Percentiles rank a stretch among this genome's conserved stretches.
phyloP scores from a whole-genome alignment of 805 yeast species.

The Saturnispora besseyi region DNA sequence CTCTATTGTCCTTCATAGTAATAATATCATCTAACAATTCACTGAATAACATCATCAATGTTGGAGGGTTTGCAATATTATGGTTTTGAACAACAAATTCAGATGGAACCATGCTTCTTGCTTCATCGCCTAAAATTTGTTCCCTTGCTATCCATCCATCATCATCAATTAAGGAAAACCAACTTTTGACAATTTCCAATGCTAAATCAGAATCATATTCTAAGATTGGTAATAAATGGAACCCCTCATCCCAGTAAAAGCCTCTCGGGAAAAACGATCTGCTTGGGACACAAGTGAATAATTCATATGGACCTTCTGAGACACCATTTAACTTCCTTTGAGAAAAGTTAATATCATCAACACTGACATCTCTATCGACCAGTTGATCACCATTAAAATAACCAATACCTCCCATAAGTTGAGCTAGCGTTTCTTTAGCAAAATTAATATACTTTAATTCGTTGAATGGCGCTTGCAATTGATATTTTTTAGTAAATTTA shows the following conservation, averaged over 20 bases:
- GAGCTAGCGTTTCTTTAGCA: slow-evolving; percentile 73
- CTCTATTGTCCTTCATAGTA: slow-evolving; percentile 6
- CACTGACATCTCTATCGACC: slow-evolving; percentile 62
- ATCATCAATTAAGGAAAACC: slow-evolving; percentile 81
- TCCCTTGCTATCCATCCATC: slow-evolving; percentile 98
- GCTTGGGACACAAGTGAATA: slow-evolving; percentile 83
- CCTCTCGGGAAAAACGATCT: slow-evolving; percentile 95
- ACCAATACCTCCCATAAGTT: slow-evolving; percentile 82
- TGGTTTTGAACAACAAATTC: slow-evolving; percentile 84
- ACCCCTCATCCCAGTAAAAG: slow-evolving; percentile 98
- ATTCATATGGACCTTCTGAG: slow-evolving; percentile 68
- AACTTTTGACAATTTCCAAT: slow-evolving; percentile 70
- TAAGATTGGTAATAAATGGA: slow-evolving; percentile 74
- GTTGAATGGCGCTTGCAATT: slow-evolving; percentile 47
- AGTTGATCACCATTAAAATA: slow-evolving; percentile 77
- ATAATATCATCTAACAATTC: slow-evolving; percentile 36
- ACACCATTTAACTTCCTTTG: slow-evolving; percentile 39
- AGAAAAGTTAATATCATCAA: slow-evolving; percentile 64
- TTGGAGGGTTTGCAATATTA: slow-evolving; percentile 91
- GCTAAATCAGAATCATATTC: slow-evolving; percentile 79
- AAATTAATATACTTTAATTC: slow-evolving; percentile 38
- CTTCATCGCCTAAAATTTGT: slow-evolving; percentile 86
- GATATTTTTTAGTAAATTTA: slow-evolving; percentile 44
- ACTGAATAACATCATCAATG: slow-evolving; percentile 66
- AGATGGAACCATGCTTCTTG: slow-evolving; percentile 76